These are phyloP conservation scores for Rutstroemia sp. DNA, from an alignment of 2,329 filamentous ascomycete species.

Conservation along the genomic window DNA sequence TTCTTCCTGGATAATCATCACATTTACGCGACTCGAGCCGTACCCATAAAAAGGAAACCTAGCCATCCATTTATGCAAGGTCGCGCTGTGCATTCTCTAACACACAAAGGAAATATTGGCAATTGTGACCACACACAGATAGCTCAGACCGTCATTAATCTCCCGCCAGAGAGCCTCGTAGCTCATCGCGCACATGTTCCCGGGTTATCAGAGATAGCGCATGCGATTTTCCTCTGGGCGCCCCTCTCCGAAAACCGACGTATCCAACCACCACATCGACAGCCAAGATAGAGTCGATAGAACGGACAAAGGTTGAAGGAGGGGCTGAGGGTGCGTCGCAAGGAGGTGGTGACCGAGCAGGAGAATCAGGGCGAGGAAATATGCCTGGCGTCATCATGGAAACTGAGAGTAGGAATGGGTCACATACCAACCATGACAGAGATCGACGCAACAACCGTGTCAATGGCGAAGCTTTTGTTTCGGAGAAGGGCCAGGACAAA, in stretches of 20 bases:
- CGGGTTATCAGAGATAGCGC: conserved; percentile 22
- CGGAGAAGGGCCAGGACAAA: conserved; percentile 32
- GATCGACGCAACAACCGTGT: conserved; percentile 37
- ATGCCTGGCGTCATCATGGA: conserved; percentile 53
- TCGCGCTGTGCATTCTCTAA: conserved; percentile 24
- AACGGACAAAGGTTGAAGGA: conserved; percentile 20
- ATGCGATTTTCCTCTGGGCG: conserved; percentile 23
- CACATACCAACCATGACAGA: conserved; percentile 50
- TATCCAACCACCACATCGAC: conserved; percentile 12
- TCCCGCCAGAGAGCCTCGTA: not conserved
- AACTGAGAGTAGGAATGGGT: conserved; percentile 45
- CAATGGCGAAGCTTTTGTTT: conserved; percentile 32
- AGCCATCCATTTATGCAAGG: conserved; percentile 24
- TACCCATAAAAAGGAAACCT: conserved; percentile 10
- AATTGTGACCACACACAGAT: conserved; percentile 4
- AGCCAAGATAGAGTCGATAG: conserved; percentile 31
- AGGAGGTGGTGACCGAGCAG: conserved; percentile 22
- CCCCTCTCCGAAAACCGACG: conserved; percentile 9
- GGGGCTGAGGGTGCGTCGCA: conserved; percentile 23
- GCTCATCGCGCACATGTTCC: conserved; percentile 25
- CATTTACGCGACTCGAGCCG: conserved; percentile 6
- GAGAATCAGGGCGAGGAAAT: conserved; percentile 21
- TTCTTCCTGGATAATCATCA: not conserved
- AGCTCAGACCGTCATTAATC: not conserved
- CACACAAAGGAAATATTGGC: conserved; percentile 13